Evolutionary conservation across 345 rosid species (phyloP), one percentile per base, ranked within the genome.

Genomic region (Euphorbia lathyris): DNA sequence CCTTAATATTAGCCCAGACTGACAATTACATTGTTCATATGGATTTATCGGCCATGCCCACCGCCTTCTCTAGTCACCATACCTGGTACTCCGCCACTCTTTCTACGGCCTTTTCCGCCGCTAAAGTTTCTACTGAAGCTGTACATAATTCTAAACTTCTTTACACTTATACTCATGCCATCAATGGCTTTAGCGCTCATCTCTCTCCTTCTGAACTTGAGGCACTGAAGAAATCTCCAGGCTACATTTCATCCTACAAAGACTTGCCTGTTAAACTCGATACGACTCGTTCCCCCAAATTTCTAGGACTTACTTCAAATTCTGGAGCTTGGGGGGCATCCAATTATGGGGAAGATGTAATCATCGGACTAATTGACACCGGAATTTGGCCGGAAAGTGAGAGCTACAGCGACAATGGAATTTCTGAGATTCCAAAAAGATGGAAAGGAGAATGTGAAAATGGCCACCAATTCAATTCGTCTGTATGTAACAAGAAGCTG

Each of bases 371-470:
- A 23, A 69, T 72, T 22, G 86, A 79, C 48, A 6, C 81, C 0
- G 81, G 83, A 27, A 58, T 74, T 3, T 79, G 81, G 80, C 86
- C 78, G 9, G 76, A 82, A 58, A 77, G 78, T 71, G 67, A 47
- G 27, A 83, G 84, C 73, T 83, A 64, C 30, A 68, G 50, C 10
- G 84, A 78, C 40, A 30, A 59, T 50, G 84, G 82, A 13, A 77
- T 83, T 74, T 26, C 71, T 22, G 59, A 70, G 36, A 55, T 68
- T 65, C 84, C 86, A 42, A 16, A 63, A 7, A 63, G 69, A 60
- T 77, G 86, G 86, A 83, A 70, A 27, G 83, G 83, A 14, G 58
- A 17, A 20, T 83, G 83, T 19, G 65, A 66, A 60, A 40, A 19
- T 32, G 80, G 83, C 8, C 42, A 66, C 5, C 34, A 66, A 0